Evolutionary conservation across 495 filamentous ascomycete genomes (phyloP).

Genomic region (Neurospora tetraspora): DNA sequence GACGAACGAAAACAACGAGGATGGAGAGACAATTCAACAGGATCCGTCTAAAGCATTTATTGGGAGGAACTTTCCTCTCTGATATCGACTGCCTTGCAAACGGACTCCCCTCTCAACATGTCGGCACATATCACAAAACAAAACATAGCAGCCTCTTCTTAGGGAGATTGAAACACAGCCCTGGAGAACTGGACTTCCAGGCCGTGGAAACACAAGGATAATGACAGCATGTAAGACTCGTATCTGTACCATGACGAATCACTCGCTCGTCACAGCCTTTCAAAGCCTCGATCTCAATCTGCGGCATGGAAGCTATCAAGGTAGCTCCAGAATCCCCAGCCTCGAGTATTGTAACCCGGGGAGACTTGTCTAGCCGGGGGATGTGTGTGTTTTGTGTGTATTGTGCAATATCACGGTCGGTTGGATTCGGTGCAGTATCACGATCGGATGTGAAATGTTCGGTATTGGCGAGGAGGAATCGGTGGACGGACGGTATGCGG

Average conservation of each 20-base stretch:
- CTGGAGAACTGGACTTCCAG: not conserved
- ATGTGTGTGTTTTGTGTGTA: not conserved
- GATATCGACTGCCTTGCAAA: not conserved
- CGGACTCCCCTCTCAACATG: not conserved
- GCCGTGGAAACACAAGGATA: not conserved
- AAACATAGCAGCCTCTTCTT: not conserved
- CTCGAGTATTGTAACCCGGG: constrained; percentile 35
- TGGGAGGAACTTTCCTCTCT: not conserved
- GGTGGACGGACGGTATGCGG: not conserved
- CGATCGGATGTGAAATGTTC: not conserved
- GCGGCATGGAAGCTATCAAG: constrained; percentile 43
- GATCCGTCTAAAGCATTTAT: not conserved
- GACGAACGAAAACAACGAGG: not conserved
- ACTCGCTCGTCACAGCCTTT: constrained; percentile 76
- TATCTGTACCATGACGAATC: constrained; percentile 86
- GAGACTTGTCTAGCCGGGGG: constrained; percentile 39
- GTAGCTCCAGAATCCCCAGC: constrained; percentile 45
- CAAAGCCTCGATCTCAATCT: constrained; percentile 55
- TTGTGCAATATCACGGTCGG: not conserved
- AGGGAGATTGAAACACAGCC: not conserved
- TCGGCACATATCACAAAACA: not conserved
- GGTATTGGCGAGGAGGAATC: not conserved
- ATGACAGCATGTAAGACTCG: constrained; percentile 61
- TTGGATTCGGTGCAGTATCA: not conserved
- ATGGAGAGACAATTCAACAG: too few species aligned